Percentiles rank a stretch among this genome's conserved stretches.
phyloP scores from a whole-genome alignment of 495 filamentous ascomycete genomes.

The Xylaria sp. region DNA sequence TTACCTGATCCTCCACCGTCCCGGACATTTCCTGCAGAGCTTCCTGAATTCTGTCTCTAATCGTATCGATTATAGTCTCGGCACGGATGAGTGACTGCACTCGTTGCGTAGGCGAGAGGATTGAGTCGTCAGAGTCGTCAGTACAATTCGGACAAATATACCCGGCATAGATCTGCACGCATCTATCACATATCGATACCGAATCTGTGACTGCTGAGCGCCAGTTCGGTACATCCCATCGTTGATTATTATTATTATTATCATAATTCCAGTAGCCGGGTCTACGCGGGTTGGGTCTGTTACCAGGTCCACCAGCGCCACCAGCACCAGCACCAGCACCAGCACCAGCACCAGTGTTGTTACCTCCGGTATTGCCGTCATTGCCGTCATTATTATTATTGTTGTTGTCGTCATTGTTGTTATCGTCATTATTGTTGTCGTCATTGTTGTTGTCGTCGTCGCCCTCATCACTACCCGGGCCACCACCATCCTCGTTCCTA shows the following conservation, averaged over 20 bases:
- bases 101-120: background rate
- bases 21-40: background rate
- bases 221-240: no score
- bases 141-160: background rate
- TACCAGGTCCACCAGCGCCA: no score
- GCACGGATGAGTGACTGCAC: background rate
- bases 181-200: background rate
- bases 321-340: no score
- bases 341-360: no score
- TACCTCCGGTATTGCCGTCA: no score
- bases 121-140: background rate
- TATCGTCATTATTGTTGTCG: background rate
- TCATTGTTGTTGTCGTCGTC: background rate
- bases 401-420: background rate
- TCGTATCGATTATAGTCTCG: background rate
- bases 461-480: background rate
- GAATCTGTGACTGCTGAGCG: background rate
- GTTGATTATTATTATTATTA: no score
- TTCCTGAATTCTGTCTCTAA: background rate
- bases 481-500: background rate
- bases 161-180: no score
- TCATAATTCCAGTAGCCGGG: no score
- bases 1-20: no score
- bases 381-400: background rate
- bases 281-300: no score